Percentiles rank a stretch among this genome's conserved stretches.
These are phyloP conservation scores for Oryza officinalis DNA, from an alignment of 176 grass and related monocot species.

Conservation along the genomic window DNA sequence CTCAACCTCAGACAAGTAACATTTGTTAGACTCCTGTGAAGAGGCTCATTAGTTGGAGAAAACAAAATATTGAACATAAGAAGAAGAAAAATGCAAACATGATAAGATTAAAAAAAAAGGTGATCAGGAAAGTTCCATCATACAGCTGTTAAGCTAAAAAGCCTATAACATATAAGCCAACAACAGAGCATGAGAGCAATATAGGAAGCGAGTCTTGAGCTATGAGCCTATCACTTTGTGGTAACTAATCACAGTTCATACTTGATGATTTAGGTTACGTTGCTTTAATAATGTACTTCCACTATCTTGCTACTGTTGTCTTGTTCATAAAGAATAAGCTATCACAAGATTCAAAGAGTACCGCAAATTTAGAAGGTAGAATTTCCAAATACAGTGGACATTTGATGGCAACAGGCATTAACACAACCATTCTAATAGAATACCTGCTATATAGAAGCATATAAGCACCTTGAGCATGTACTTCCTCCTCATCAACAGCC, in stretches of 20 bases:
- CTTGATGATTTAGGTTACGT: neutral
- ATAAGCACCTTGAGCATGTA: slow-evolving; percentile 96
- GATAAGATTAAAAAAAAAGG: slow-evolving; percentile 9
- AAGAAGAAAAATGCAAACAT: neutral
- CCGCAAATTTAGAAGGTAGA: slow-evolving; percentile 20
- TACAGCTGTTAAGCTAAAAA: neutral
- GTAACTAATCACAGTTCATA: neutral
- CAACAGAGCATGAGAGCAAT: neutral
- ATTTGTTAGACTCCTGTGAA: slow-evolving; percentile 25
- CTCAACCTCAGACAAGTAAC: slow-evolving; percentile 19
- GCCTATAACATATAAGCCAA: slow-evolving; percentile 8
- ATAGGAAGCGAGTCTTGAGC: slow-evolving; percentile 8
- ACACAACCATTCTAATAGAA: slow-evolving; percentile 26
- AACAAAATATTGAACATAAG: slow-evolving; percentile 5
- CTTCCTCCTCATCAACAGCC: slow-evolving; percentile 75
- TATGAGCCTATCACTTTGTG: neutral
- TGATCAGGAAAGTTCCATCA: neutral
- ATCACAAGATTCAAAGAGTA: slow-evolving; percentile 6
- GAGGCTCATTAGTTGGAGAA: slow-evolving; percentile 6
- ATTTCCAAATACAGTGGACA: slow-evolving; percentile 14
- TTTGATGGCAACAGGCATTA: neutral
- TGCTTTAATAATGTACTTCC: neutral
- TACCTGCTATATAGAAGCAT: slow-evolving; percentile 97
- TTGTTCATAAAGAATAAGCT: slow-evolving; percentile 16
- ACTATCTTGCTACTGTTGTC: neutral